Conservation (phyloP, 1,139 yeast genomes). For the Debaryomyces sp. region DNA sequence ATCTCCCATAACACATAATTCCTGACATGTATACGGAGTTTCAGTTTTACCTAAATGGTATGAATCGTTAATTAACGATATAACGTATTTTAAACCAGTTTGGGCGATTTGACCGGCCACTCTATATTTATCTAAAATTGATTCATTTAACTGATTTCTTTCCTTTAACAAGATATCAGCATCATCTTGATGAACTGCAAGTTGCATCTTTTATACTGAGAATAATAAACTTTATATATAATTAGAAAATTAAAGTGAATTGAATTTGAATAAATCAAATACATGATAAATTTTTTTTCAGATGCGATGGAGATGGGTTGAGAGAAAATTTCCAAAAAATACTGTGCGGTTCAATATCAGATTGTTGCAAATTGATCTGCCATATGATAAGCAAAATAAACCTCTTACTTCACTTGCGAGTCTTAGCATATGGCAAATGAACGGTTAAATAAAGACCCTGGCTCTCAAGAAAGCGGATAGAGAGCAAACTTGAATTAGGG, state of each 20-base stretch:
- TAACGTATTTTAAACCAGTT: constrained; percentile 71
- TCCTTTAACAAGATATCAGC: constrained; percentile 73
- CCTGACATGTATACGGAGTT: constrained; percentile 60
- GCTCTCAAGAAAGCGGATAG: background rate
- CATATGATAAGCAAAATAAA: background rate
- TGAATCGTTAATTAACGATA: constrained; percentile 67
- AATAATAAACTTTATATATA: background rate
- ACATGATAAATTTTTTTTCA: constrained; percentile 6
- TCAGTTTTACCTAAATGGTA: constrained; percentile 59
- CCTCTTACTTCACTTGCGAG: background rate
- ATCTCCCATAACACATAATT: constrained; percentile 81
- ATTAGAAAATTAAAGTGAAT: background rate
- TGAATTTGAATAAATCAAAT: background rate
- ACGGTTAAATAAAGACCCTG: background rate
- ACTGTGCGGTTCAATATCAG: constrained; percentile 3
- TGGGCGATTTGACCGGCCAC: constrained; percentile 92
- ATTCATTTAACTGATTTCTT: constrained; percentile 65
- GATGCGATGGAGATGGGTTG: constrained; percentile 8
- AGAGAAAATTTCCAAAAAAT: constrained; percentile 4
- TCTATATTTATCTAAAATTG: constrained; percentile 78
- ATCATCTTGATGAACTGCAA: constrained; percentile 70
- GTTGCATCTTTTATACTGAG: constrained; percentile 45
- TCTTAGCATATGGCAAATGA: background rate
- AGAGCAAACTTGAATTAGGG: background rate
- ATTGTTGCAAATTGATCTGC: background rate